These are phyloP conservation scores for Aspergillus sp. DNA, from an alignment of 2,329 filamentous ascomycete genomes.

Conservation along the genomic window DNA sequence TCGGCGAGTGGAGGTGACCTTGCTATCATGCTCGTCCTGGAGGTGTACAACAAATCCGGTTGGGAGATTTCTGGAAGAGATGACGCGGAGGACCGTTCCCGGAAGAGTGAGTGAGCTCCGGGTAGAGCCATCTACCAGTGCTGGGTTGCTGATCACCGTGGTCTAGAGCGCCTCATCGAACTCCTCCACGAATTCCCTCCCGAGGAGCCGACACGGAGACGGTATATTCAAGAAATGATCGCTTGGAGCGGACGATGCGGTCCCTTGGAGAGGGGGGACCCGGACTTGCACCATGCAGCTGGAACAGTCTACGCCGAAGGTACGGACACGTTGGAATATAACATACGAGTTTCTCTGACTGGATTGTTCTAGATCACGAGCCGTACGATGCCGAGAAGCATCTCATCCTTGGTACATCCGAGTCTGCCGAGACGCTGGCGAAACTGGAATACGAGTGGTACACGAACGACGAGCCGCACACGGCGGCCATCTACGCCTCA, in stretches of 20 bases:
- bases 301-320: constrained; percentile 84
- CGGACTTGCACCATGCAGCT: constrained; percentile 89
- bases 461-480: constrained; percentile 80
- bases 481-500: constrained; percentile 79
- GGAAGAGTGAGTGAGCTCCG: constrained; percentile 41
- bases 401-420: constrained; percentile 81
- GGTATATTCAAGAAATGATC: constrained; percentile 83
- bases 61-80: constrained; percentile 56
- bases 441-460: constrained; percentile 94
- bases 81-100: constrained; percentile 62
- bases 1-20: constrained; percentile 90
- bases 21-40: constrained; percentile 79
- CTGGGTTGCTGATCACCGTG: no score
- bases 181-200: constrained; percentile 76
- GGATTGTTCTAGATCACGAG: constrained; percentile 66
- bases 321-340: constrained; percentile 26
- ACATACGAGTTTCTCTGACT: constrained; percentile 10
- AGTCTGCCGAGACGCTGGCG: constrained; percentile 77
- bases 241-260: constrained; percentile 84
- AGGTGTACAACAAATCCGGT: constrained; percentile 86
- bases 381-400: constrained; percentile 92
- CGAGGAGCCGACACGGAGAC: constrained; percentile 88
- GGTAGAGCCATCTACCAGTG: no score
- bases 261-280: constrained; percentile 85
- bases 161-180: constrained; percentile 63